Conservation (phyloP, 805 yeast species). For the Sugiyamaella valdiviana region DNA sequence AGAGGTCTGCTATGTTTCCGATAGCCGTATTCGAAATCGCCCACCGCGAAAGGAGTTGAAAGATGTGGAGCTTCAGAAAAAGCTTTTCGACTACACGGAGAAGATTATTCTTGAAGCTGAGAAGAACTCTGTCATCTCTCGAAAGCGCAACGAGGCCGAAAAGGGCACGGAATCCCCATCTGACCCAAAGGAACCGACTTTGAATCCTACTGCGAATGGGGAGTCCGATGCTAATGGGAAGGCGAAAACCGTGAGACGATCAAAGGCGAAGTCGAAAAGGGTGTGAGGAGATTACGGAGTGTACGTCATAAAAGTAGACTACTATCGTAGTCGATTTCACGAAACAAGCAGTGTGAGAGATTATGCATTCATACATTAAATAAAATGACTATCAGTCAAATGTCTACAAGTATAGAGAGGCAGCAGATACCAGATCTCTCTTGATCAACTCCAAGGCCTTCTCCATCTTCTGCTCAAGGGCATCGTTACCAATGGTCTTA, state of each 20-base stretch:
- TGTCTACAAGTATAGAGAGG: constrained; percentile 70
- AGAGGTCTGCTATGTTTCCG: constrained; percentile 69
- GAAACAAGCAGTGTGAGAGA: not conserved
- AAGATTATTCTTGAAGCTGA: constrained; percentile 55
- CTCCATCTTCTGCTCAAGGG: constrained; percentile 82
- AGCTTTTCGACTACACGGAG: constrained; percentile 54
- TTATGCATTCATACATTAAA: not conserved
- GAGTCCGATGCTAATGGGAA: no score
- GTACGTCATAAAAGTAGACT: no score
- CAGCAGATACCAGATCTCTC: constrained; percentile 95
- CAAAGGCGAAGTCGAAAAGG: constrained; percentile 2
- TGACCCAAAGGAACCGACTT: not conserved
- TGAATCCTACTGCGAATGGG: no score
- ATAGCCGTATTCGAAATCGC: constrained; percentile 48
- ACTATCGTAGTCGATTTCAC: no score
- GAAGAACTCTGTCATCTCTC: constrained; percentile 60
- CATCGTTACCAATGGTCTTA: constrained; percentile 86
- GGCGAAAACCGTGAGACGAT: constrained; percentile 11
- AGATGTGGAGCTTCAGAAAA: constrained; percentile 54
- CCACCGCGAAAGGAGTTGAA: constrained; percentile 58
- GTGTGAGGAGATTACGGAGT: no score
- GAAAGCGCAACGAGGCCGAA: constrained; percentile 42
- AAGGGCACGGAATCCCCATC: no score
- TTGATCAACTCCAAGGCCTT: constrained; percentile 78
- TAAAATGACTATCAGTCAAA: not conserved